A percentile compares a stretch with the other conserved stretches of the same genome.
Evolutionary conservation across 176 grass and related monocot species (phyloP).

Genomic region (Oryza officinalis): DNA sequence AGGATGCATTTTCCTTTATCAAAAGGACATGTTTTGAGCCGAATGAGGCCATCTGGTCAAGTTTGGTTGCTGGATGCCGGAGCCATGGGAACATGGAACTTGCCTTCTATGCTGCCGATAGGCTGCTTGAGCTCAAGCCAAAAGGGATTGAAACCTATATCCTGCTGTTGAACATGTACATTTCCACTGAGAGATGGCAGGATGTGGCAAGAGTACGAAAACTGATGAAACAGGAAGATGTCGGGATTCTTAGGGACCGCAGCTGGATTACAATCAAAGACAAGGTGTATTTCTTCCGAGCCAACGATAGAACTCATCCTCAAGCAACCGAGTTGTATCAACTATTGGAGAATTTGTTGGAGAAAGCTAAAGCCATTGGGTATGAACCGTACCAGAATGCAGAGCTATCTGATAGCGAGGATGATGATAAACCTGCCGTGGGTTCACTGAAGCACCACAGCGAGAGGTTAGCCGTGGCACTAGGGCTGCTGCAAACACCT

Average conservation of each 20-base stretch:
- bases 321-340: slow-evolving; percentile 47
- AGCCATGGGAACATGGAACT: slow-evolving; percentile 77
- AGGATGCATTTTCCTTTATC: slow-evolving; percentile 79
- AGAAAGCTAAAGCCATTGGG: slow-evolving; percentile 61
- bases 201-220: slow-evolving; percentile 64
- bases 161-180: slow-evolving; percentile 85
- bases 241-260: slow-evolving; percentile 64
- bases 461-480: slow-evolving; percentile 74
- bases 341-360: slow-evolving; percentile 60
- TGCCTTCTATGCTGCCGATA: slow-evolving; percentile 76
- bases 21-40: slow-evolving; percentile 52
- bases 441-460: slow-evolving; percentile 68
- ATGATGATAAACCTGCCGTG: slow-evolving; percentile 39
- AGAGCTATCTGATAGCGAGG: slow-evolving; percentile 56
- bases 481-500: slow-evolving; percentile 65
- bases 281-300: slow-evolving; percentile 68
- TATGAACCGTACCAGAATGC: slow-evolving; percentile 74
- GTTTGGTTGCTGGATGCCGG: slow-evolving; percentile 80
- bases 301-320: slow-evolving; percentile 55
- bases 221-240: slow-evolving; percentile 70
- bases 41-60: slow-evolving; percentile 88
- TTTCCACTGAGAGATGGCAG: slow-evolving; percentile 66
- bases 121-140: slow-evolving; percentile 66
- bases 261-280: slow-evolving; percentile 89
- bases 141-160: slow-evolving; percentile 76